phyloP scores from a whole-genome alignment of 495 filamentous ascomycete species.

The Lophiotrema nucula region DNA sequence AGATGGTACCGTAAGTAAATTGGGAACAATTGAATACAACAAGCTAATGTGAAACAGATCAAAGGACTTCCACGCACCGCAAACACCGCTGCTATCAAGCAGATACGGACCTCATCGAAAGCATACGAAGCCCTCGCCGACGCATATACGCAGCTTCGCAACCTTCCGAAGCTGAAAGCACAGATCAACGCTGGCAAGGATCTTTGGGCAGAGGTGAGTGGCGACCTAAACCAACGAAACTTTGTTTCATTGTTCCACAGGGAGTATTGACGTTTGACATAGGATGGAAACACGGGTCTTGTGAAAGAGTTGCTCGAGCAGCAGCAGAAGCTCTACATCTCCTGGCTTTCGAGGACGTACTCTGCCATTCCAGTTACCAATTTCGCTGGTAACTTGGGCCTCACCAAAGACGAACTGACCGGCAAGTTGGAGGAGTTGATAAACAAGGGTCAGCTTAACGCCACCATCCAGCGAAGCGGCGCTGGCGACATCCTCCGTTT shows the following conservation, averaged over 20 bases:
- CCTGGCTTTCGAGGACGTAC: conserved; percentile 40
- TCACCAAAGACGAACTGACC: conserved; percentile 22
- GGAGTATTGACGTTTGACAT: conserved; percentile 5
- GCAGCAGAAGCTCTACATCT: conserved; percentile 49
- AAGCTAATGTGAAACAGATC: conserved; percentile 16
- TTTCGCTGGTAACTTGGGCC: conserved; percentile 34
- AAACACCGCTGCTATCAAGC: conserved; percentile 51
- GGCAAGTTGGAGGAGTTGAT: conserved; percentile 36
- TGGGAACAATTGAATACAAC: neutral
- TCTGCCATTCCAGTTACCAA: conserved; percentile 38
- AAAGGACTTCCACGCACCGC: conserved; percentile 46
- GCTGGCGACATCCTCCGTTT: conserved; percentile 37
- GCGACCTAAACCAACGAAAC: neutral
- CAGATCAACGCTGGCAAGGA: conserved; percentile 57
- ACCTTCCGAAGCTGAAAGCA: conserved; percentile 54
- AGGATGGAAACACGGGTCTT: conserved; percentile 59
- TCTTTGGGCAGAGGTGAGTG: conserved; percentile 61
- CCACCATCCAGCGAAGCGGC: conserved; percentile 26
- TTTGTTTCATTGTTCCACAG: neutral
- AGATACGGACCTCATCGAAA: conserved; percentile 59
- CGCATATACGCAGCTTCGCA: conserved; percentile 59
- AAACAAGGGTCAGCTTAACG: conserved; percentile 32
- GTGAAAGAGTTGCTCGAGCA: conserved; percentile 52
- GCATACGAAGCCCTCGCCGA: conserved; percentile 69
- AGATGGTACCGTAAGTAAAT: conserved; percentile 60